Evolutionary conservation across 805 yeast genomes (phyloP).

Genomic region (Spencermartinsiella europaea): DNA sequence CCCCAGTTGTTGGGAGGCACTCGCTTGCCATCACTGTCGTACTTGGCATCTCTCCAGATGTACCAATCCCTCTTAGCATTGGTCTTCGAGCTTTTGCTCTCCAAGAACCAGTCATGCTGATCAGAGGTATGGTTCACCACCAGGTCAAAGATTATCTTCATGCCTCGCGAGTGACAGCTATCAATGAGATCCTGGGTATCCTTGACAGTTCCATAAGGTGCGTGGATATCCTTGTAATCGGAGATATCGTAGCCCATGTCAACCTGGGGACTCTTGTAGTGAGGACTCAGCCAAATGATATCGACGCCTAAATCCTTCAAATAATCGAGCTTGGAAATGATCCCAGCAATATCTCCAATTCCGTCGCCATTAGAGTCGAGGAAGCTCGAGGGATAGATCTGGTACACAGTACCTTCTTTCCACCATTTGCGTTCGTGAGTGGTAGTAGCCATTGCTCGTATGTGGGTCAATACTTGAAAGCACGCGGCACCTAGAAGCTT

Average conservation of each 20-base stretch:
- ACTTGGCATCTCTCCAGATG: constrained; percentile 48
- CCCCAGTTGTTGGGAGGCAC: constrained; percentile 55
- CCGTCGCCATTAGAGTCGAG: constrained; percentile 57
- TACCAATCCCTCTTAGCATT: constrained; percentile 59
- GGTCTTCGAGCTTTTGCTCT: constrained; percentile 44
- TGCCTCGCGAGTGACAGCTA: constrained; percentile 44
- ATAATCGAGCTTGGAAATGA: constrained; percentile 47
- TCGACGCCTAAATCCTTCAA: constrained; percentile 45
- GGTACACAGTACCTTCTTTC: constrained; percentile 53
- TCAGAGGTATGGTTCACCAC: constrained; percentile 55
- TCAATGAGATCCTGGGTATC: constrained; percentile 47
- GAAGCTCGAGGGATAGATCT: constrained; percentile 56
- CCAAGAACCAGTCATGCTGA: constrained; percentile 54
- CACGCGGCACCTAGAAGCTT: too few relatives aligned
- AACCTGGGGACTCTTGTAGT: constrained; percentile 52
- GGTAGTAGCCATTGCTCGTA: neutral
- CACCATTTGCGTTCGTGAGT: constrained; percentile 41
- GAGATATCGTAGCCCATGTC: constrained; percentile 62
- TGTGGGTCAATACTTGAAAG: too few relatives aligned
- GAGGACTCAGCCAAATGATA: constrained; percentile 53
- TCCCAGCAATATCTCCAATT: constrained; percentile 51
- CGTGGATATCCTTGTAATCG: constrained; percentile 47
- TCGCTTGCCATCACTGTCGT: constrained; percentile 43
- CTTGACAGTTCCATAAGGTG: constrained; percentile 51
- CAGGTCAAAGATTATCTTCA: constrained; percentile 49